These are phyloP conservation scores for Geotrichum carabidarum DNA, from an alignment of 1,139 yeast species.

Conservation along the genomic window DNA sequence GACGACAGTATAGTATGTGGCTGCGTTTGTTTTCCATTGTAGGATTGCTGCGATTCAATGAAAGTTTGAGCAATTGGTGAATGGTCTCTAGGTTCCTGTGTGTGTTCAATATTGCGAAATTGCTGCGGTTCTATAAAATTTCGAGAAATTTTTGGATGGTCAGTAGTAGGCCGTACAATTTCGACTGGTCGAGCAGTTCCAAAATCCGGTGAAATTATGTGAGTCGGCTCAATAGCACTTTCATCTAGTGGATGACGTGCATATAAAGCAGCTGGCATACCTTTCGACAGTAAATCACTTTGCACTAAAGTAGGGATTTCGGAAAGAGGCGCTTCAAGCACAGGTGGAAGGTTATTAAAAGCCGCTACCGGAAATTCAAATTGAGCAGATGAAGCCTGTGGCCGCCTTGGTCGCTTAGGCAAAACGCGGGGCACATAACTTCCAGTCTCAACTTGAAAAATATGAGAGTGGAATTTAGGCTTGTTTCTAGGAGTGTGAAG, in stretches of 20 bases:
- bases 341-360: neutral
- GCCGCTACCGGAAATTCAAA: slow-evolving; percentile 7
- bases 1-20: too few species aligned
- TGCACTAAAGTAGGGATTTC: neutral
- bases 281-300: neutral
- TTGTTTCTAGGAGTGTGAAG: slow-evolving; percentile 8
- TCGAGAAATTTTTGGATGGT: too few species aligned
- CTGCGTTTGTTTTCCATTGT: too few species aligned
- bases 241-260: neutral
- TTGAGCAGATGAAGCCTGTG: neutral
- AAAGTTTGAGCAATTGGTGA: neutral
- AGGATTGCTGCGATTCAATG: too few species aligned
- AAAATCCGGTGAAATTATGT: too few species aligned
- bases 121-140: too few species aligned
- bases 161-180: too few species aligned
- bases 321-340: too few species aligned
- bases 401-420: neutral
- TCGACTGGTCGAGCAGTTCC: too few species aligned
- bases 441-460: slow-evolving; percentile 15
- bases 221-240: too few species aligned
- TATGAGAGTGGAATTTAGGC: slow-evolving; percentile 3
- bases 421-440: slow-evolving; percentile 7
- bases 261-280: neutral
- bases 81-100: neutral
- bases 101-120: too few species aligned